Percentiles rank a stretch among this genome's conserved stretches.
Conservation (phyloP, 768 basidiomycete genomes). For the Termitomyces sp. region DNA sequence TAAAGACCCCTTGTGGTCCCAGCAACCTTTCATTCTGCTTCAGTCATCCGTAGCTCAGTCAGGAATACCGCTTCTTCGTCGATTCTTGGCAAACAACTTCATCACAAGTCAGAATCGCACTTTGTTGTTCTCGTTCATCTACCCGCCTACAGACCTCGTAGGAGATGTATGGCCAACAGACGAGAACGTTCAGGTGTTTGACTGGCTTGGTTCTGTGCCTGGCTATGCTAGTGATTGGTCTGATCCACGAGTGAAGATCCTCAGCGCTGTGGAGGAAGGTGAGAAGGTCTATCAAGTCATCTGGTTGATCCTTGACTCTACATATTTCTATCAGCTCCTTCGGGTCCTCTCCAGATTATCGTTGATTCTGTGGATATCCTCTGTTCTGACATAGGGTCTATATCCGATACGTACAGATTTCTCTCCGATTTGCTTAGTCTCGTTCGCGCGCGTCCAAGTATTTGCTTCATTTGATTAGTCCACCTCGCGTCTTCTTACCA, state of each 20-base stretch:
- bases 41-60: constrained; percentile 60
- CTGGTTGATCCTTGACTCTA: constrained; percentile 9
- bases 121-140: constrained; percentile 55
- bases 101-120: constrained; percentile 15
- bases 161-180: constrained; percentile 14
- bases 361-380: constrained; percentile 74
- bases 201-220: constrained; percentile 47
- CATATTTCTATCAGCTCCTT: constrained; percentile 24
- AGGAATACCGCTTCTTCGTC: constrained; percentile 48
- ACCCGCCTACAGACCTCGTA: constrained; percentile 40
- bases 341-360: constrained; percentile 52
- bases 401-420: constrained; percentile 45
- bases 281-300: constrained; percentile 4
- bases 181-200: constrained; percentile 34
- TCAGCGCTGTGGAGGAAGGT: constrained; percentile 38
- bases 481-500: not conserved
- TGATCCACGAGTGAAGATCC: constrained; percentile 31
- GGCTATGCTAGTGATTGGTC: constrained; percentile 38
- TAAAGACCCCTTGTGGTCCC: constrained; percentile 11
- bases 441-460: constrained; percentile 47
- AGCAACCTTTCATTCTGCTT: constrained; percentile 45
- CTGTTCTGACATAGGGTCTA: constrained; percentile 49
- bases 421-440: constrained; percentile 40
- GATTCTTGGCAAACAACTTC: constrained; percentile 27
- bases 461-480: constrained; percentile 2